Evolutionary conservation across 371 early-diverging fungal genomes (phyloP).

Genomic region (Haplosporangium sp.): DNA sequence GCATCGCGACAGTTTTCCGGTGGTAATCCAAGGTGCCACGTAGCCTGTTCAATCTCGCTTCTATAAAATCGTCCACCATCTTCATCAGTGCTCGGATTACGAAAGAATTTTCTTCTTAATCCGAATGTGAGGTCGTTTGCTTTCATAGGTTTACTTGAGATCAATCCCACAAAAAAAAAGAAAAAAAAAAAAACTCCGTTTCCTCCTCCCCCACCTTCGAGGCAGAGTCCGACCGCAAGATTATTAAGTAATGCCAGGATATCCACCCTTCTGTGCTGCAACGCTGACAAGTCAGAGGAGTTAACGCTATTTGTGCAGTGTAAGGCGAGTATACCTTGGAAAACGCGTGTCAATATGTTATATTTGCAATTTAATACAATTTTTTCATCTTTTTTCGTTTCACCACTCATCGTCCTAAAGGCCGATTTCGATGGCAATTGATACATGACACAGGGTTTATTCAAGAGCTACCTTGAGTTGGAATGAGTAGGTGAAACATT

Average conservation of each 20-base stretch:
- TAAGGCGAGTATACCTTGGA: not conserved
- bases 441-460: constrained; percentile 1
- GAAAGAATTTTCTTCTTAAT: too few species aligned
- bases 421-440: not conserved
- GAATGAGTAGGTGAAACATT: constrained; percentile 1
- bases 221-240: constrained; percentile 1
- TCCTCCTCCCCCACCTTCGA: too few species aligned
- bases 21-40: too few species aligned
- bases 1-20: too few species aligned
- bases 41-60: too few species aligned
- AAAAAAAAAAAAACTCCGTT: too few species aligned
- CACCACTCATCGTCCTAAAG: not conserved
- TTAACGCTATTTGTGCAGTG: constrained; percentile 1
- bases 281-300: constrained; percentile 1
- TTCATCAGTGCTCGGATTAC: too few species aligned
- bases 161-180: too few species aligned
- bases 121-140: too few species aligned
- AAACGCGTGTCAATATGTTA: not conserved
- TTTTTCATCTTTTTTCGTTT: not conserved
- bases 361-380: too few species aligned
- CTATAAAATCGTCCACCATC: too few species aligned
- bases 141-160: too few species aligned
- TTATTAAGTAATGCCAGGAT: not conserved
- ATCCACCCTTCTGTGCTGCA: constrained; percentile 8
- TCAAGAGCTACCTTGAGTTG: constrained; percentile 1